Evolutionary conservation across 1,284 basidiomycete genomes (phyloP).

Genomic region (Cutaneotrichosporon daszewskae): DNA sequence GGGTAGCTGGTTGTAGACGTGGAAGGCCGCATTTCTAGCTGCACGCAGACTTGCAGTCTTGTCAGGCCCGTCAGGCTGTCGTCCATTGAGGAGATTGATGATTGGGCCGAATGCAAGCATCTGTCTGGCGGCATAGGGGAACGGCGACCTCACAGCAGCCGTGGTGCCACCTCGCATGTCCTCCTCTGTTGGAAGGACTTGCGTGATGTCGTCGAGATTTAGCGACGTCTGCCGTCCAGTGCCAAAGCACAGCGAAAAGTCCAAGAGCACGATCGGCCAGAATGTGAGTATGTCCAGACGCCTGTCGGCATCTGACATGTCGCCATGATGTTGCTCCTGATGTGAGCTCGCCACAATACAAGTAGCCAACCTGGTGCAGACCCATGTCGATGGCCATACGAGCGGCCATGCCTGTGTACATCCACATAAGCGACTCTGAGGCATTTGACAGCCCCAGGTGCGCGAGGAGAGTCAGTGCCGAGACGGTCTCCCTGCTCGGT

Average conservation of each 20-base stretch:
- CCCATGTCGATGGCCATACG: constrained; percentile 28
- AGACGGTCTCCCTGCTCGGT: constrained; percentile 25
- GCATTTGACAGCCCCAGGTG: constrained; percentile 25
- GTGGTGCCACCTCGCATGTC: constrained; percentile 3
- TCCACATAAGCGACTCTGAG: constrained; percentile 27
- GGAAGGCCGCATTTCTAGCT: constrained; percentile 15
- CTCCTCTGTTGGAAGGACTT: constrained; percentile 5
- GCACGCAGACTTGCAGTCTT: not conserved
- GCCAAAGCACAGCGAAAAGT: constrained; percentile 13
- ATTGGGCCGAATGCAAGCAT: constrained; percentile 26
- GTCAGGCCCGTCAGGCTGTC: not conserved
- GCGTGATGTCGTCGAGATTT: constrained; percentile 10
- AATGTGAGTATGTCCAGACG: constrained; percentile 11
- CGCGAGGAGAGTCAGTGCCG: constrained; percentile 20
- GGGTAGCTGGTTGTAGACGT: constrained; percentile 25
- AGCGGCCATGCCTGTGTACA: constrained; percentile 27
- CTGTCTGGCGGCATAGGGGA: constrained; percentile 22
- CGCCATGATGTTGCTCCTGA: too few species aligned
- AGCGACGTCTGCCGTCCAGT: constrained; percentile 9
- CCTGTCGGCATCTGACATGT: constrained; percentile 6
- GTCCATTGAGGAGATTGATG: constrained; percentile 28
- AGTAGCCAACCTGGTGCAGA: constrained; percentile 17
- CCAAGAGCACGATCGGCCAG: constrained; percentile 10
- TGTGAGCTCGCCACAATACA: too few species aligned
- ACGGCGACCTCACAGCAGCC: constrained; percentile 15